Conservation (phyloP, 352 stramenopile species). For the Phytophthora quininea region DNA sequence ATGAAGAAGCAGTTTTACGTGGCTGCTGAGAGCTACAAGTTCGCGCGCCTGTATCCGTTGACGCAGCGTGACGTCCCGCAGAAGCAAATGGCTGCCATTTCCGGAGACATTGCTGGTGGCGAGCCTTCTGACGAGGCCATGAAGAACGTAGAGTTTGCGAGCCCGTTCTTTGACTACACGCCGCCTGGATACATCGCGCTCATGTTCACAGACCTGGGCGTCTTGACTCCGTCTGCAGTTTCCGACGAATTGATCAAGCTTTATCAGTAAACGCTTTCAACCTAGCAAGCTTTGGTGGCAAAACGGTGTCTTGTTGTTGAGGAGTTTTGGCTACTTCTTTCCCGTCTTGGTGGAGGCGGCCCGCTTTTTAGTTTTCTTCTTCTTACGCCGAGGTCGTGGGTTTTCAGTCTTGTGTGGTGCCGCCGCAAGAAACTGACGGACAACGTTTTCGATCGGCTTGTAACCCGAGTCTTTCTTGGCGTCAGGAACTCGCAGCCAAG, state of each 20-base stretch:
- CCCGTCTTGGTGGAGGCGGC: conserved; percentile 6
- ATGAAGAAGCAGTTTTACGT: conserved; percentile 98
- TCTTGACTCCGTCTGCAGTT: conserved; percentile 97
- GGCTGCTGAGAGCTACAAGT: conserved; percentile 98
- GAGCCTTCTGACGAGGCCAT: conserved; percentile 32
- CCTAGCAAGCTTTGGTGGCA: neutral
- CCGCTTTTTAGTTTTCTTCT: conserved; percentile 22
- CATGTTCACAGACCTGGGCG: conserved; percentile 98
- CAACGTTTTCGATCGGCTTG: conserved; percentile 52
- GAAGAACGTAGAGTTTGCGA: conserved; percentile 82
- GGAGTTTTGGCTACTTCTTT: neutral
- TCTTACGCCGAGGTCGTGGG: conserved; percentile 14
- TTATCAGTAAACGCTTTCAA: conserved; percentile 89
- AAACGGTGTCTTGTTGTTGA: neutral
- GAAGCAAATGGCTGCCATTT: conserved; percentile 62
- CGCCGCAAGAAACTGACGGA: conserved; percentile 51
- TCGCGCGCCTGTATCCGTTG: conserved; percentile 97
- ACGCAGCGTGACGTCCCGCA: conserved; percentile 95
- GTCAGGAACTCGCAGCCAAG: conserved; percentile 58
- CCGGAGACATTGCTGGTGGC: conserved; percentile 34
- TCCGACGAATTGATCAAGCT: conserved; percentile 99
- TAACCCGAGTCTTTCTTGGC: conserved; percentile 57
- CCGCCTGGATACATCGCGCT: conserved; percentile 97
- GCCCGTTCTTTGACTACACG: conserved; percentile 96
- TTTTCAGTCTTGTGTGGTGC: neutral